phyloP scores from a whole-genome alignment of 768 basidiomycete genomes.

The Termitomyces titanicus region DNA sequence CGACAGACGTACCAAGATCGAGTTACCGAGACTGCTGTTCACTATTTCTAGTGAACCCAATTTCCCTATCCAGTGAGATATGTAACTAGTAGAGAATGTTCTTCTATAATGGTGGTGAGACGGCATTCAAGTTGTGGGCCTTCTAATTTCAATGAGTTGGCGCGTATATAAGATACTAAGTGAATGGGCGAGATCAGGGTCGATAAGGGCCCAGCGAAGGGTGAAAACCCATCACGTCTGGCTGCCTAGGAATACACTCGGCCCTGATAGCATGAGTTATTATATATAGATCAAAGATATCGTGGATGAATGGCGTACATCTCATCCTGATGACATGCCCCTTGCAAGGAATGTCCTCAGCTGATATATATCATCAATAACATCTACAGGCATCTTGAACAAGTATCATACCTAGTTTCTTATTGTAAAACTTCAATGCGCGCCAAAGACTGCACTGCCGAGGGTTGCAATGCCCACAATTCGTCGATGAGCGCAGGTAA shows the following conservation, averaged over 20 bases:
- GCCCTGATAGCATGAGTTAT: no score
- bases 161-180: background rate
- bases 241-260: no score
- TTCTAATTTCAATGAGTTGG: background rate
- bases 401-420: background rate
- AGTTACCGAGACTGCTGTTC: no score
- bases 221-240: background rate
- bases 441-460: conserved; percentile 27
- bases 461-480: conserved; percentile 36
- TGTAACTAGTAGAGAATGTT: conserved; percentile 16
- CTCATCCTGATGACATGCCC: no score
- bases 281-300: no score
- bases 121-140: no score
- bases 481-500: conserved; percentile 61
- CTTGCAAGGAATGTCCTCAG: no score
- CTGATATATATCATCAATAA: no score
- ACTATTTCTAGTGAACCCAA: no score
- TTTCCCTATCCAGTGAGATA: conserved; percentile 10
- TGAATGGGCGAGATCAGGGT: background rate
- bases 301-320: no score
- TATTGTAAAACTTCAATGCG: conserved; percentile 25
- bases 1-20: no score
- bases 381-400: no score
- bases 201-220: background rate
- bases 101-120: conserved; percentile 13